Conservation (phyloP, 2,329 filamentous ascomycete genomes). For the Bisporella sp. region DNA sequence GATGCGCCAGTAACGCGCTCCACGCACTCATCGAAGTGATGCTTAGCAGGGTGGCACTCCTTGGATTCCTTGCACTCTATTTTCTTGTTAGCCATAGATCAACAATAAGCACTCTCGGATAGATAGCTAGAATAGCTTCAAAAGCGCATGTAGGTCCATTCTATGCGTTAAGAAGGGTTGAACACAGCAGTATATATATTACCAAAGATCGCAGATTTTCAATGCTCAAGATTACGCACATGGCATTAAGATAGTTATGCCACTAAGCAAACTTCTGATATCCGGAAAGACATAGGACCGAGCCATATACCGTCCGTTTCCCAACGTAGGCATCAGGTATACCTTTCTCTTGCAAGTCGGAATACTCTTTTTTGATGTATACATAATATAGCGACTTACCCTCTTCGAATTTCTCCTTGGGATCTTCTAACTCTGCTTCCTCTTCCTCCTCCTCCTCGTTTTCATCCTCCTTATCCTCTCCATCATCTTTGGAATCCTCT, state of each 20-base stretch:
- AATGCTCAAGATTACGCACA: too few species aligned
- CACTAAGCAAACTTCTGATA: too few species aligned
- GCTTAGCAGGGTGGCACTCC: conserved; percentile 81
- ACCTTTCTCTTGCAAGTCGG: background rate
- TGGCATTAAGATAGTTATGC: too few species aligned
- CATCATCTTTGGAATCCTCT: conserved; percentile 27
- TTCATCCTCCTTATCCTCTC: conserved; percentile 34
- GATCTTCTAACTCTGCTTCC: conserved; percentile 74
- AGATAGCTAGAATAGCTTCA: too few species aligned
- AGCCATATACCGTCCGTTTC: too few species aligned
- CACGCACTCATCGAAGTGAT: conserved; percentile 97
- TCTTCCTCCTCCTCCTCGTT: conserved; percentile 52
- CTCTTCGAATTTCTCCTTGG: conserved; percentile 84
- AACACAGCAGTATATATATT: too few species aligned
- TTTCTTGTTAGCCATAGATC: background rate
- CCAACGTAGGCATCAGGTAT: background rate
- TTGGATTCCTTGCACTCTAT: conserved; percentile 85
- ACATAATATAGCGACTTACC: conserved; percentile 53
- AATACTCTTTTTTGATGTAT: background rate
- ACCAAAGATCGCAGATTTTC: too few species aligned
- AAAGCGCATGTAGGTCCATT: too few species aligned
- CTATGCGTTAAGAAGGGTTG: too few species aligned
- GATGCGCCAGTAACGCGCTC: conserved; percentile 71
- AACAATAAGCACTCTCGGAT: too few species aligned
- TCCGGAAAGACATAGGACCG: too few species aligned